Conservation (phyloP, 495 filamentous ascomycete species). For the Acidomyces sp. region DNA sequence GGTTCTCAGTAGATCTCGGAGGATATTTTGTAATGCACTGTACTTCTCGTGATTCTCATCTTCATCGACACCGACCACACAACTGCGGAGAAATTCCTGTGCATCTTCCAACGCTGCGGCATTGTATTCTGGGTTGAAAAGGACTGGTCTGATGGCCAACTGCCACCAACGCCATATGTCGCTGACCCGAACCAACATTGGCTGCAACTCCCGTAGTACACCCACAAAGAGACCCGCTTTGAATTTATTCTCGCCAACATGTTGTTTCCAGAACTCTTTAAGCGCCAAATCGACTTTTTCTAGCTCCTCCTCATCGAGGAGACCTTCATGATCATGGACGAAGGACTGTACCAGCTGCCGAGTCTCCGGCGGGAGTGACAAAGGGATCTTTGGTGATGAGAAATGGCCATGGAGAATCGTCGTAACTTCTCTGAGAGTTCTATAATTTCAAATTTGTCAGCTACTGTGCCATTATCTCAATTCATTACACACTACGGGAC, state of each 20-base stretch:
- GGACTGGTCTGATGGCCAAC: slow-evolving; percentile 43
- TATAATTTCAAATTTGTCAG: slow-evolving; percentile 3
- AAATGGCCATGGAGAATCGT: slow-evolving; percentile 45
- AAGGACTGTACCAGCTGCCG: slow-evolving; percentile 45
- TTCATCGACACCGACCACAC: slow-evolving; percentile 47
- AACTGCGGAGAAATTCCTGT: slow-evolving; percentile 41
- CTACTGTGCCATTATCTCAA: no score
- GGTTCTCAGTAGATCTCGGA: slow-evolving; percentile 42
- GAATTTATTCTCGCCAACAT: slow-evolving; percentile 38
- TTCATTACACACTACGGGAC: no score
- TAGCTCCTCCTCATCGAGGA: slow-evolving; percentile 43
- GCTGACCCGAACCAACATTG: slow-evolving; percentile 40
- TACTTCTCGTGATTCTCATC: slow-evolving; percentile 26
- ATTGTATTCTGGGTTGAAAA: slow-evolving; percentile 44
- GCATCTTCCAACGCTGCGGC: slow-evolving; percentile 46
- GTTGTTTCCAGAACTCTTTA: slow-evolving; percentile 43
- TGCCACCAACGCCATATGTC: slow-evolving; percentile 55
- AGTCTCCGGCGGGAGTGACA: slow-evolving; percentile 51
- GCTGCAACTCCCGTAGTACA: slow-evolving; percentile 45
- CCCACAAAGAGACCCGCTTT: slow-evolving; percentile 49
- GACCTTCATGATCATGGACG: slow-evolving; percentile 42
- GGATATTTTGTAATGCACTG: slow-evolving; percentile 31
- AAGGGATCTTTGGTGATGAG: slow-evolving; percentile 31
- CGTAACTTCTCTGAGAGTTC: slow-evolving; percentile 42
- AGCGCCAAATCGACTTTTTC: slow-evolving; percentile 57